These are phyloP conservation scores for Ochromonas danica DNA, from an alignment of 108 stramenopile species.

Conservation along the genomic window DNA sequence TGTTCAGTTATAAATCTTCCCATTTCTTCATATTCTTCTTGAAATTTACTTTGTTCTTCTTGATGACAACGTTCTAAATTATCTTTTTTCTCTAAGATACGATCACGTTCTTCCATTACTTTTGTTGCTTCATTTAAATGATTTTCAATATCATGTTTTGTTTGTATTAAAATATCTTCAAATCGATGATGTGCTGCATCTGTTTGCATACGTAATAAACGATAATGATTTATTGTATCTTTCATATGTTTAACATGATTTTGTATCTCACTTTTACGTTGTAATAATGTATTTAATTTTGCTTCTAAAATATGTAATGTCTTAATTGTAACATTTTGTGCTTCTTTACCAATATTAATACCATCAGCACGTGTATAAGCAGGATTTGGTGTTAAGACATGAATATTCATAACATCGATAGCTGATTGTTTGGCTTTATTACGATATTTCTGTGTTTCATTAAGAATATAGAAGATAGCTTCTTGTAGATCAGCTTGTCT, in stretches of 20 bases:
- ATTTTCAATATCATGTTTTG: constrained; percentile 60
- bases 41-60: constrained; percentile 40
- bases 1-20: constrained; percentile 50
- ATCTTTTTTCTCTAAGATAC: constrained; percentile 58
- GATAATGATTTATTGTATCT: constrained; percentile 63
- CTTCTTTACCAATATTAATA: constrained; percentile 61
- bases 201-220: constrained; percentile 60
- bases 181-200: constrained; percentile 49
- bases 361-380: constrained; percentile 70
- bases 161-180: background rate
- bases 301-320: constrained; percentile 64
- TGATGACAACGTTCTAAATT: constrained; percentile 54
- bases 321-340: constrained; percentile 67
- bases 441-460: constrained; percentile 55
- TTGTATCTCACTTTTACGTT: constrained; percentile 59
- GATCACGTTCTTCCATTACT: constrained; percentile 63
- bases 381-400: constrained; percentile 63
- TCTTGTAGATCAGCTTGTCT: constrained; percentile 23
- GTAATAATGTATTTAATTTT: constrained; percentile 63
- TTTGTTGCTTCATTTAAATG: constrained; percentile 57
- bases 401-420: constrained; percentile 63
- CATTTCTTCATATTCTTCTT: constrained; percentile 40
- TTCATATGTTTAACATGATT: constrained; percentile 62
- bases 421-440: constrained; percentile 62
- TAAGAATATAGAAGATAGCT: background rate